Evolutionary conservation across 2,329 filamentous ascomycete species (phyloP).

Genomic region (Colletotrichum tropicale): DNA sequence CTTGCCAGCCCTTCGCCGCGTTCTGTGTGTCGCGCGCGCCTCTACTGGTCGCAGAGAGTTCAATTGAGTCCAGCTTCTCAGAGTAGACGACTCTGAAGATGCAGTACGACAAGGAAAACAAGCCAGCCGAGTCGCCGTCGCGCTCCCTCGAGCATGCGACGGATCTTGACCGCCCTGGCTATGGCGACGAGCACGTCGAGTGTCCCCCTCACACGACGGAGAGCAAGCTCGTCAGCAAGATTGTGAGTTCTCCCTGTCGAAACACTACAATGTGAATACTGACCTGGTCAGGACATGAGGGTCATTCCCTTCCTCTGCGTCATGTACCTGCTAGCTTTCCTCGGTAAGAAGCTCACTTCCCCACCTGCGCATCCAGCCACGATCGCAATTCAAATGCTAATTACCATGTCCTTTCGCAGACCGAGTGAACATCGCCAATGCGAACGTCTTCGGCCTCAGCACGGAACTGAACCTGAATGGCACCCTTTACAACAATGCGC

Average conservation of each 20-base stretch:
- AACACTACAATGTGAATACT: background rate
- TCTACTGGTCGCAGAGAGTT: background rate
- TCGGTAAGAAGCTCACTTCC: slow-evolving; percentile 43
- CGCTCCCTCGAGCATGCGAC: slow-evolving; percentile 13
- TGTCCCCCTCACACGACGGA: slow-evolving; percentile 65
- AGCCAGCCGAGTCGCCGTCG: slow-evolving; percentile 1
- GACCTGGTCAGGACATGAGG: slow-evolving; percentile 50
- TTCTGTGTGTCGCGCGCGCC: background rate
- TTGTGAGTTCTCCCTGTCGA: slow-evolving; percentile 41
- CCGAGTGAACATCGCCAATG: slow-evolving; percentile 82
- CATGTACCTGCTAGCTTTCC: slow-evolving; percentile 73
- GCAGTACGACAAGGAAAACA: slow-evolving; percentile 14
- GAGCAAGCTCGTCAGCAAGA: slow-evolving; percentile 68
- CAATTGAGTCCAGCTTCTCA: background rate
- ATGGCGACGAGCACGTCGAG: slow-evolving; percentile 15
- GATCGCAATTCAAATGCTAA: background rate
- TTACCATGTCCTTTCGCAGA: slow-evolving; percentile 35
- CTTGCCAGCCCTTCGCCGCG: background rate
- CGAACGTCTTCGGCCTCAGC: slow-evolving; percentile 68
- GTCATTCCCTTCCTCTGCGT: slow-evolving; percentile 76
- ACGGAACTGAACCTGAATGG: slow-evolving; percentile 65
- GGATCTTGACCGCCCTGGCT: slow-evolving; percentile 3
- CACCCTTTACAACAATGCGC: slow-evolving; percentile 73
- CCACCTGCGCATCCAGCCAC: background rate
- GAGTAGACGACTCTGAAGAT: background rate